phyloP scores from a whole-genome alignment of 1,284 basidiomycete species.

The Schizophyllum amplum region DNA sequence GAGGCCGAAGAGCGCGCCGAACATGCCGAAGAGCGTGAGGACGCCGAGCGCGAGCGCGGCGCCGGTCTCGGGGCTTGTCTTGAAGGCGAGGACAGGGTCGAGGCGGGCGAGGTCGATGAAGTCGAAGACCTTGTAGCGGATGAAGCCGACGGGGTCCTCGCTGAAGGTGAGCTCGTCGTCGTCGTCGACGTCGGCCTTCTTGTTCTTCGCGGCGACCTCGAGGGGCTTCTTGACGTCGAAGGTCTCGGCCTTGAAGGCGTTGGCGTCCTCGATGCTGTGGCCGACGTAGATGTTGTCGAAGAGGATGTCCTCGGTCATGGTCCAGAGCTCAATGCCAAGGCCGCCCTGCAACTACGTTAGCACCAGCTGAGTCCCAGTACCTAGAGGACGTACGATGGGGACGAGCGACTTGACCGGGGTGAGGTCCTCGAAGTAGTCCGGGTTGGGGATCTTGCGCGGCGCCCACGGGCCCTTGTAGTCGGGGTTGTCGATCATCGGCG shows the following conservation, averaged over 20 bases:
- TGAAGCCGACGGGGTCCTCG: constrained; percentile 69
- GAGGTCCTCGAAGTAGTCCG: constrained; percentile 85
- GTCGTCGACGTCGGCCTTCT: constrained; percentile 35
- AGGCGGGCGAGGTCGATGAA: constrained; percentile 70
- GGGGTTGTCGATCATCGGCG: constrained; percentile 93
- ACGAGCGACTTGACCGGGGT: constrained; percentile 78
- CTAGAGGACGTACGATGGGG: constrained; percentile 55
- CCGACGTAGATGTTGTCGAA: constrained; percentile 95
- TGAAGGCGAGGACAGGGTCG: constrained; percentile 71
- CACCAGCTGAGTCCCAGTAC: constrained; percentile 1
- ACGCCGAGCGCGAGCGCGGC: constrained; percentile 65
- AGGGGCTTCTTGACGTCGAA: constrained; percentile 77
- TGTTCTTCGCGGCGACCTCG: constrained; percentile 47
- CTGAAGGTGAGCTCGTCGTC: constrained; percentile 51
- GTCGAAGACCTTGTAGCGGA: constrained; percentile 64
- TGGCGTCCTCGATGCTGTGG: constrained; percentile 79
- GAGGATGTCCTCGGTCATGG: constrained; percentile 96
- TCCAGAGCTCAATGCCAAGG: constrained; percentile 96
- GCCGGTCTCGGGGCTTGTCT: constrained; percentile 79
- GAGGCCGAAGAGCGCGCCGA: constrained; percentile 73
- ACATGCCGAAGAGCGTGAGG: constrained; percentile 76
- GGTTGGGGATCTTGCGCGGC: constrained; percentile 90
- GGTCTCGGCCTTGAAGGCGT: constrained; percentile 74
- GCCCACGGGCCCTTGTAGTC: constrained; percentile 96
- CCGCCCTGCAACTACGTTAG: constrained; percentile 50